Percentiles rank a stretch among this genome's conserved stretches.
These are phyloP conservation scores for Stachybotrys elegans DNA, from an alignment of 2,329 filamentous ascomycete genomes.

Conservation along the genomic window DNA sequence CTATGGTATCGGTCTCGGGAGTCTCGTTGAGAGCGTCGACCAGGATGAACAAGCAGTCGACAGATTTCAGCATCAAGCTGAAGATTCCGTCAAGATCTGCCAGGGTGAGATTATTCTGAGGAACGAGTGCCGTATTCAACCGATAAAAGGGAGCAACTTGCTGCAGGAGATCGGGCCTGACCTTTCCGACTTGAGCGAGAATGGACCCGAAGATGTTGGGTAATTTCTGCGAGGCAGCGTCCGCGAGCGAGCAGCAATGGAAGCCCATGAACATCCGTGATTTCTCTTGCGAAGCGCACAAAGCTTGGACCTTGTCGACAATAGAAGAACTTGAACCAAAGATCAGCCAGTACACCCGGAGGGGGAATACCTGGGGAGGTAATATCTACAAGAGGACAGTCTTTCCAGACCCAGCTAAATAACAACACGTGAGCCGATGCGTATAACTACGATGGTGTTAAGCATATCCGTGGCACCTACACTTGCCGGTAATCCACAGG, in stretches of 20 bases:
- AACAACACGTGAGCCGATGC: no score
- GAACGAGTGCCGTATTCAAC: conserved; percentile 8
- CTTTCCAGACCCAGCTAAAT: conserved; percentile 23
- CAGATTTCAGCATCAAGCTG: conserved; percentile 6
- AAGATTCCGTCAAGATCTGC: conserved; percentile 10
- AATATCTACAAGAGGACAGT: conserved; percentile 18
- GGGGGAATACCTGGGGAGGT: no score
- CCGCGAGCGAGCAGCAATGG: conserved; percentile 18
- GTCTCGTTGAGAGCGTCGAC: conserved; percentile 19
- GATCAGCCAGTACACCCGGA: no score
- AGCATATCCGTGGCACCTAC: conserved; percentile 9
- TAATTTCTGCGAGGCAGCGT: conserved; percentile 18
- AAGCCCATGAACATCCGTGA: conserved; percentile 13
- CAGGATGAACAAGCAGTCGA: conserved; percentile 13
- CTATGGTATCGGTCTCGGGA: conserved; percentile 8
- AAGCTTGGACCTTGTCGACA: conserved; percentile 12
- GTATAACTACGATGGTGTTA: not conserved
- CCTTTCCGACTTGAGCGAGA: conserved; percentile 14
- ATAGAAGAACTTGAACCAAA: conserved; percentile 16
- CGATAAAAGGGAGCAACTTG: conserved; percentile 11
- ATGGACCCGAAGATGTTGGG: conserved; percentile 22
- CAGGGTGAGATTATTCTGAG: conserved; percentile 14
- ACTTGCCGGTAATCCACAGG: conserved; percentile 18
- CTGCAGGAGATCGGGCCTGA: conserved; percentile 10
- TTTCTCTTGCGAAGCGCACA: conserved; percentile 1